Evolutionary conservation across 2,329 filamentous ascomycete species (phyloP).

Genomic region (Penicillium concentricum): DNA sequence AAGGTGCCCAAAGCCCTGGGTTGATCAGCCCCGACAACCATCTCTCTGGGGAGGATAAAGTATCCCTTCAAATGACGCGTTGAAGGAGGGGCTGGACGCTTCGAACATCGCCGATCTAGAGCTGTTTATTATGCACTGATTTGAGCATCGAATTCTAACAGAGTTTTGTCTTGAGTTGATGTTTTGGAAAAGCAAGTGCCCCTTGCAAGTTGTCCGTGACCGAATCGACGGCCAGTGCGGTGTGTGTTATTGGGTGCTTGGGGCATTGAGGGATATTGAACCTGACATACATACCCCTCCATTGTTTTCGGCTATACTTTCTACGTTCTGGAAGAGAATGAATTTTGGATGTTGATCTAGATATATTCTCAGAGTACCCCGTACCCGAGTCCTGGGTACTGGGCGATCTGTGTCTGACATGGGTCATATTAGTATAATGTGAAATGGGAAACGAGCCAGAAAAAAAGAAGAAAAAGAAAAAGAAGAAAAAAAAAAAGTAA

Average conservation of each 20-base stretch:
- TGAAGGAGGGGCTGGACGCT: background rate
- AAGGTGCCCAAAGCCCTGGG: constrained; percentile 5
- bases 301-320: background rate
- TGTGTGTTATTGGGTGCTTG: constrained; percentile 5
- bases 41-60: background rate
- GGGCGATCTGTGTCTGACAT: background rate
- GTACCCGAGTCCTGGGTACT: background rate
- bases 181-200: constrained; percentile 1
- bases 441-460: background rate
- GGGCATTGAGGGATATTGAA: background rate
- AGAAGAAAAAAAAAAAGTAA: too few relatives aligned
- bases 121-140: background rate
- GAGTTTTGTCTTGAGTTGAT: background rate
- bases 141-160: constrained; percentile 7
- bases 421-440: background rate
- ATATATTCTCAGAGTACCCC: background rate
- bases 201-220: constrained; percentile 15
- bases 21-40: constrained; percentile 7
- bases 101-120: background rate
- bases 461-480: background rate
- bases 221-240: background rate
- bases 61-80: constrained; percentile 1
- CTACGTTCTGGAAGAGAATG: background rate
- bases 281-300: background rate
- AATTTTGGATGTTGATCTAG: background rate